A percentile compares a stretch with the other conserved stretches of the same genome.
phyloP scores from a whole-genome alignment of 164 flowering plant species.

The Litsea cubeba region DNA sequence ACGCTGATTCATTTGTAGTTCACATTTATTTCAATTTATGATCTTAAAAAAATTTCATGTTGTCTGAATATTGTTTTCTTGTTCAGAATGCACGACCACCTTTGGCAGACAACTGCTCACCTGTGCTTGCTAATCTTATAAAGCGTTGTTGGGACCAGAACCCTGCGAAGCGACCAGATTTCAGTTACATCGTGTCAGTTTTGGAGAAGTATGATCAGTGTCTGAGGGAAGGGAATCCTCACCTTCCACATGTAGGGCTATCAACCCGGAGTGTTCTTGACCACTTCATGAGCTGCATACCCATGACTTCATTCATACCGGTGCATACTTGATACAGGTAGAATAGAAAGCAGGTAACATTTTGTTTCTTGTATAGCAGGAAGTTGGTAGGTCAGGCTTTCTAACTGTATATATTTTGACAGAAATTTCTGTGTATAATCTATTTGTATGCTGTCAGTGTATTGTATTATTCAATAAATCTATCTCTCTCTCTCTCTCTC shows the following conservation, averaged over 20 bases:
- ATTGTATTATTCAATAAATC: not conserved
- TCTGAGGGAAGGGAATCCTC: constrained; percentile 74
- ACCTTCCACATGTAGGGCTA: constrained; percentile 48
- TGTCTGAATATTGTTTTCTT: not conserved
- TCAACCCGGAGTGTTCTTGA: constrained; percentile 40
- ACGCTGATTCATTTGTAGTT: constrained; percentile 2
- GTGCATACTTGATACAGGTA: constrained; percentile 48
- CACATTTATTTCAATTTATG: not conserved
- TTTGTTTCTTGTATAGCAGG: constrained; percentile 1
- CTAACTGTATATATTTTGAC: not conserved
- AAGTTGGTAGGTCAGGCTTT: not conserved
- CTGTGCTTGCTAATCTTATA: constrained; percentile 77
- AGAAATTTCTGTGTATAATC: not conserved
- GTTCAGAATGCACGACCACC: constrained; percentile 86
- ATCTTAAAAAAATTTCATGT: not conserved
- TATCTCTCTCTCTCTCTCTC: not conserved
- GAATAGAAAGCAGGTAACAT: constrained; percentile 9
- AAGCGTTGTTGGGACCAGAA: constrained; percentile 88
- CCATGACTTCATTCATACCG: constrained; percentile 57
- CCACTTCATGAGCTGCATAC: constrained; percentile 63
- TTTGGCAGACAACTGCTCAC: constrained; percentile 79
- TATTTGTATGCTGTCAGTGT: not conserved
- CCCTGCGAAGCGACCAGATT: constrained; percentile 90
- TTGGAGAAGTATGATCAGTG: constrained; percentile 81
- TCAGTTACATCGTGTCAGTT: constrained; percentile 58